Conservation (phyloP, 1,139 yeast genomes). For the Geotrichum restrictum region DNA sequence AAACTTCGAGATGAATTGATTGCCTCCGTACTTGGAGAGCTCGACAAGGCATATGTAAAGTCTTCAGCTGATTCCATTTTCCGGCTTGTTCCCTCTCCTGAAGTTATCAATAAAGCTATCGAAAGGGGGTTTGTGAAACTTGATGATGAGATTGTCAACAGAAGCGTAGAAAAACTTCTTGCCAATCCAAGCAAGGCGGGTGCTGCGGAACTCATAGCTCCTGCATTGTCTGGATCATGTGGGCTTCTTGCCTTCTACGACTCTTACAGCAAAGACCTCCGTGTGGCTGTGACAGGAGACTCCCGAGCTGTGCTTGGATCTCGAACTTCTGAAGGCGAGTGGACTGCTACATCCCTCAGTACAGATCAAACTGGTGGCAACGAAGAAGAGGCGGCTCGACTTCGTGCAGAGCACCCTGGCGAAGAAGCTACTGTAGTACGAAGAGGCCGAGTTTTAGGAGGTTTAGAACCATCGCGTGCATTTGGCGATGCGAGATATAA, state of each 20-base stretch:
- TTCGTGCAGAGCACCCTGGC: slow-evolving; percentile 83
- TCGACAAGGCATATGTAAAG: slow-evolving; percentile 60
- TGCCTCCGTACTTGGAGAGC: slow-evolving; percentile 66
- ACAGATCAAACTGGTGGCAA: slow-evolving; percentile 95
- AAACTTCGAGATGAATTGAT: slow-evolving; percentile 77
- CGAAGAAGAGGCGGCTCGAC: slow-evolving; percentile 78
- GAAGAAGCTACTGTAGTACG: slow-evolving; percentile 79
- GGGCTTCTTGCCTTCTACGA: slow-evolving; percentile 85
- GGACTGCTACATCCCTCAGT: slow-evolving; percentile 86
- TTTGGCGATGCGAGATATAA: slow-evolving; percentile 97
- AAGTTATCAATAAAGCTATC: slow-evolving; percentile 74
- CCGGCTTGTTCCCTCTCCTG: slow-evolving; percentile 58
- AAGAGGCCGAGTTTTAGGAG: slow-evolving; percentile 81
- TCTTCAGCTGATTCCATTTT: slow-evolving; percentile 34
- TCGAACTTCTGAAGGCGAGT: slow-evolving; percentile 52
- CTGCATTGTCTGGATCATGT: slow-evolving; percentile 94
- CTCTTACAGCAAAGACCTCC: slow-evolving; percentile 62
- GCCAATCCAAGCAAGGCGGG: slow-evolving; percentile 53
- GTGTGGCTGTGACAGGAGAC: slow-evolving; percentile 96
- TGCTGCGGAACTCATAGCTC: slow-evolving; percentile 77
- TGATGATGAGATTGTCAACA: slow-evolving; percentile 82
- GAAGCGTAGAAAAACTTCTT: slow-evolving; percentile 65
- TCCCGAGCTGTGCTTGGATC: slow-evolving; percentile 89
- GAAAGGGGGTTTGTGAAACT: slow-evolving; percentile 73
- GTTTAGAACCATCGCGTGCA: slow-evolving; percentile 91